These are phyloP conservation scores for Penicillium sp. DNA, from an alignment of 2,329 filamentous ascomycete genomes.

Conservation along the genomic window DNA sequence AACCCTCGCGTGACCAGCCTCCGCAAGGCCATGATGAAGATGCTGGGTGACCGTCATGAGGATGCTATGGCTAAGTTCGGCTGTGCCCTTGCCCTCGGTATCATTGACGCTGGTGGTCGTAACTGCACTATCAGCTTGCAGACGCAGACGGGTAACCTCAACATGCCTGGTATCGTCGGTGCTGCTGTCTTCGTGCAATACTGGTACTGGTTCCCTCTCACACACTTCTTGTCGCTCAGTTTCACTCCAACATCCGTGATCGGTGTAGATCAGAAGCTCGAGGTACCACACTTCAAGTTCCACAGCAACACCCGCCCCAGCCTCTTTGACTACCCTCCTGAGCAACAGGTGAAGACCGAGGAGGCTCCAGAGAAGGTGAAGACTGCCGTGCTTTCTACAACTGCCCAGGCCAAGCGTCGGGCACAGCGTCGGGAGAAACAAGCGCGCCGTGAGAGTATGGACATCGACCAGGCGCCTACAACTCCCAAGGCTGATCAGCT, in stretches of 20 bases:
- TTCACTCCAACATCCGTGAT: conserved; percentile 98
- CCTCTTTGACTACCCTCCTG: conserved; percentile 95
- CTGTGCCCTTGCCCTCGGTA: conserved; percentile 86
- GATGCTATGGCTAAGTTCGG: conserved; percentile 99
- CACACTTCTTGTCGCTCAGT: conserved; percentile 91
- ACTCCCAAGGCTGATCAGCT: conserved; percentile 64
- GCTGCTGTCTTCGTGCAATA: conserved; percentile 99
- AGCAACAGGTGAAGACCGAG: conserved; percentile 91
- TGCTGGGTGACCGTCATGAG: conserved; percentile 89
- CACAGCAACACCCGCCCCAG: conserved; percentile 91
- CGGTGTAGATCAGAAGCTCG: conserved; percentile 86
- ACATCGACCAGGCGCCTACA: conserved; percentile 75
- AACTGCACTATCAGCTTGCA: conserved; percentile 98
- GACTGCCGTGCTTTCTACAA: conserved; percentile 92
- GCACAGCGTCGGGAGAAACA: conserved; percentile 92
- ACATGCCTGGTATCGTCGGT: conserved; percentile 96
- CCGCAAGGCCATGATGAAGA: conserved; percentile 90
- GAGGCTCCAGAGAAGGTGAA: conserved; percentile 92
- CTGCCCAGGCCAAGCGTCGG: conserved; percentile 90
- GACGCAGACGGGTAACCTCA: conserved; percentile 95
- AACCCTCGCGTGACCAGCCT: conserved; percentile 92
- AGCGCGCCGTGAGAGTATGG: conserved; percentile 89
- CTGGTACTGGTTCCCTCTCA: conserved; percentile 99
- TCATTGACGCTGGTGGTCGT: conserved; percentile 94
- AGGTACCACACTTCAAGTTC: conserved; percentile 92